Percentiles rank a stretch among this genome's conserved stretches.
Conservation (phyloP, 2,329 filamentous ascomycete genomes). For the Trichoderma sp. region DNA sequence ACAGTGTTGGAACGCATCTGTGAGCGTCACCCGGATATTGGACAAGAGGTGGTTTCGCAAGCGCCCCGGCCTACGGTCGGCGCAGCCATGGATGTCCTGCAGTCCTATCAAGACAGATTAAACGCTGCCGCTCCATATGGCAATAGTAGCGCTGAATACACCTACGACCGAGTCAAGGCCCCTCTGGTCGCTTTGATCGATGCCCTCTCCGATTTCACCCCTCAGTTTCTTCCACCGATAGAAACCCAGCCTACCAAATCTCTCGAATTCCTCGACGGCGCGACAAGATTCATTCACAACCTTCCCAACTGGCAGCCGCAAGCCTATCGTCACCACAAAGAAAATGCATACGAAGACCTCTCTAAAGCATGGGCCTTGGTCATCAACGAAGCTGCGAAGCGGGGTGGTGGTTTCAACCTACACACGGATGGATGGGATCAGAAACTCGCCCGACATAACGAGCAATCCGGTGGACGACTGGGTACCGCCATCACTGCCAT, state of each 20-base stretch:
- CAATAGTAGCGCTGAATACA: conserved; percentile 84
- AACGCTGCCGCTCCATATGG: conserved; percentile 83
- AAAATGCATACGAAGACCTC: conserved; percentile 95
- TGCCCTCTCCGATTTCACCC: conserved; percentile 89
- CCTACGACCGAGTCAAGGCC: conserved; percentile 89
- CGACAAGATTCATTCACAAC: conserved; percentile 85
- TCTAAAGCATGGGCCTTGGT: conserved; percentile 90
- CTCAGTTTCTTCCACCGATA: conserved; percentile 89
- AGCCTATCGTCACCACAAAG: conserved; percentile 87
- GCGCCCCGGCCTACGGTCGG: conserved; percentile 85
- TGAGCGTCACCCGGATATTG: conserved; percentile 83
- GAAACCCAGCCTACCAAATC: conserved; percentile 83
- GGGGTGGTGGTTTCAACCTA: conserved; percentile 84
- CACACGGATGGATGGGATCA: conserved; percentile 94
- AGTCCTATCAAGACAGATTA: conserved; percentile 77
- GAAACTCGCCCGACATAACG: conserved; percentile 82
- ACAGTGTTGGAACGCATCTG: conserved; percentile 88
- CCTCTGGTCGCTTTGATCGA: conserved; percentile 79
- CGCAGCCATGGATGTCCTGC: conserved; percentile 77
- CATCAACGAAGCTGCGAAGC: conserved; percentile 86
- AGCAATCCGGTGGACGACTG: conserved; percentile 80
- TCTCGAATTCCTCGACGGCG: conserved; percentile 83
- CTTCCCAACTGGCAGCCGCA: conserved; percentile 90
- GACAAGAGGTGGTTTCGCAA: conserved; percentile 77
- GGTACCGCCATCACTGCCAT: conserved; percentile 78